These are phyloP conservation scores for Tylopilus subfusipes DNA, from an alignment of 768 basidiomycete species.

Conservation along the genomic window DNA sequence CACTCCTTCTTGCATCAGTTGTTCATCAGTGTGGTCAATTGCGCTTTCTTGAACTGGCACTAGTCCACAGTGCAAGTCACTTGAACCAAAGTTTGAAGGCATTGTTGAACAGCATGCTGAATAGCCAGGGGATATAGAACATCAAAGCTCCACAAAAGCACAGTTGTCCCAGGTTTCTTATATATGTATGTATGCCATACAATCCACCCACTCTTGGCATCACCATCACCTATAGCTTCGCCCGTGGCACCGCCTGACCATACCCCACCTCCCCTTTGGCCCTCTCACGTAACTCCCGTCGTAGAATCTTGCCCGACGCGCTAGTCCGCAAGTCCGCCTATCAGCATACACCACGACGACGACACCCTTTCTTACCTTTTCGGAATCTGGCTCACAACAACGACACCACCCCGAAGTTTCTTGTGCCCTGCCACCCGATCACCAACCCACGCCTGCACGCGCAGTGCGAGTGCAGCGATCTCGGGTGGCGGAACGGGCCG, in stretches of 20 bases:
- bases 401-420: conserved; percentile 69
- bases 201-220: too few relatives aligned
- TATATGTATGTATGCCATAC: too few relatives aligned
- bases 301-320: conserved; percentile 84
- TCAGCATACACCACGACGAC: background rate
- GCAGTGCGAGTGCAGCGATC: conserved; percentile 36
- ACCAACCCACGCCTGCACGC: conserved; percentile 65
- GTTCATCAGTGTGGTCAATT: too few relatives aligned
- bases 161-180: too few relatives aligned
- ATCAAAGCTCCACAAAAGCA: too few relatives aligned
- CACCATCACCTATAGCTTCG: conserved; percentile 7
- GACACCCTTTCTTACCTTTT: conserved; percentile 22
- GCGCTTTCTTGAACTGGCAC: too few relatives aligned
- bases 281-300: conserved; percentile 67
- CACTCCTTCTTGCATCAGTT: too few relatives aligned
- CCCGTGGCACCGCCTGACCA: conserved; percentile 19
- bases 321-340: conserved; percentile 33
- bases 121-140: too few relatives aligned
- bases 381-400: conserved; percentile 47
- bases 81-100: too few relatives aligned
- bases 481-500: conserved; percentile 20
- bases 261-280: conserved; percentile 51
- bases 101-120: too few relatives aligned
- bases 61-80: too few relatives aligned
- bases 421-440: conserved; percentile 74